Percentiles rank a stretch among this genome's conserved stretches.
Conservation (phyloP, 2,329 filamentous ascomycete species). For the Trichoderma sp. region DNA sequence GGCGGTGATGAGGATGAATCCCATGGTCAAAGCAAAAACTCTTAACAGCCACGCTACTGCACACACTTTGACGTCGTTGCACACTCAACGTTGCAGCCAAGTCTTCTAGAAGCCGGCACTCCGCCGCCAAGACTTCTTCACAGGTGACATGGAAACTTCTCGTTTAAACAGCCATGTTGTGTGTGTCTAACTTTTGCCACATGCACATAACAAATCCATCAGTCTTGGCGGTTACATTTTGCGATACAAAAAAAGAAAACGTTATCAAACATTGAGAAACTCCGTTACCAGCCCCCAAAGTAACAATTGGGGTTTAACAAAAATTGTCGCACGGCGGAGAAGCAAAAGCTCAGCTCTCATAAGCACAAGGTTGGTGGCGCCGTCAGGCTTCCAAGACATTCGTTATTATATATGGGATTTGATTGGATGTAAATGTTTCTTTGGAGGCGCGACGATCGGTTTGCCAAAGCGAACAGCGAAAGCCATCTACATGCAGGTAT, state of each 20-base stretch:
- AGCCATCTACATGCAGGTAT: background rate
- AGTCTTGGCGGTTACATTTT: background rate
- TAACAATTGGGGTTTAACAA: background rate
- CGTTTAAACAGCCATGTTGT: background rate
- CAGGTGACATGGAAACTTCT: no score
- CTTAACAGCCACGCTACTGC: background rate
- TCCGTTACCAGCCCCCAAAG: background rate
- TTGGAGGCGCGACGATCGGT: background rate
- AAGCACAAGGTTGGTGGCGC: background rate
- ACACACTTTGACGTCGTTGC: background rate
- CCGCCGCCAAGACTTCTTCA: background rate
- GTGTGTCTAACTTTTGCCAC: background rate
- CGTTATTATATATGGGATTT: background rate
- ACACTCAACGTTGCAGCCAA: background rate
- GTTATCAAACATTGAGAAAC: background rate
- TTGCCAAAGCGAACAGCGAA: background rate
- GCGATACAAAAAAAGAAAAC: background rate
- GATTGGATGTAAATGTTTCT: background rate
- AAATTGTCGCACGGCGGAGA: background rate
- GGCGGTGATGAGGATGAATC: background rate
- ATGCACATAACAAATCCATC: background rate
- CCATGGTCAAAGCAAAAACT: background rate
- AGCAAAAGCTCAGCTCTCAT: background rate
- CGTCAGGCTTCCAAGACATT: background rate
- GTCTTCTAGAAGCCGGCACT: constrained; percentile 6